phyloP scores from a whole-genome alignment of 2,329 filamentous ascomycete genomes.

The Trichoderma oligosporum region DNA sequence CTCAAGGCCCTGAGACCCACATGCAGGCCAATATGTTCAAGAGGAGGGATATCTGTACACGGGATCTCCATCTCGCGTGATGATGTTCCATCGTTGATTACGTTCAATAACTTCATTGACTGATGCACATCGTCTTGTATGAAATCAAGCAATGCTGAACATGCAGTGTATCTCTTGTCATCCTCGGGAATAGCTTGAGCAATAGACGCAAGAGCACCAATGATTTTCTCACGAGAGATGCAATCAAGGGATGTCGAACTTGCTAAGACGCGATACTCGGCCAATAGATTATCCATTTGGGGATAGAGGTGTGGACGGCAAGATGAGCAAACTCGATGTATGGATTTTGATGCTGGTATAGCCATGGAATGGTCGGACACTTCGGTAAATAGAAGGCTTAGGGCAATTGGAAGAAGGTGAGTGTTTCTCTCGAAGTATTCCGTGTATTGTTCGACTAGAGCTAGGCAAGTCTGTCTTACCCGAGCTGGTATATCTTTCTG shows the following conservation, averaged over 20 bases:
- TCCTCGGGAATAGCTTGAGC: constrained; percentile 66
- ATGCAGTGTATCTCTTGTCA: constrained; percentile 48
- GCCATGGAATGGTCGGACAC: constrained; percentile 61
- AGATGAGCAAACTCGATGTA: constrained; percentile 69
- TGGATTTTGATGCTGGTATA: constrained; percentile 68
- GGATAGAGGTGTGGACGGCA: constrained; percentile 66
- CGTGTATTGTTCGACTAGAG: constrained; percentile 67
- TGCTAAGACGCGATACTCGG: constrained; percentile 65
- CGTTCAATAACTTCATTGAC: constrained; percentile 25
- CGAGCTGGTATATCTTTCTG: constrained; percentile 55
- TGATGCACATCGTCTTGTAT: constrained; percentile 54
- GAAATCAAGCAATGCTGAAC: constrained; percentile 57
- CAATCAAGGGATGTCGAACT: constrained; percentile 55
- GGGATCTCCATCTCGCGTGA: constrained; percentile 17
- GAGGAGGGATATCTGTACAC: constrained; percentile 31
- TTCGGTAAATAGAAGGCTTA: constrained; percentile 71
- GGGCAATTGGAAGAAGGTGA: constrained; percentile 62
- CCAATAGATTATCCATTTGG: constrained; percentile 65
- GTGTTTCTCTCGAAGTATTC: constrained; percentile 72
- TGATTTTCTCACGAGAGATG: constrained; percentile 67
- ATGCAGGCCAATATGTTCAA: constrained; percentile 46
- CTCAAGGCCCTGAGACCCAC: constrained; percentile 56
- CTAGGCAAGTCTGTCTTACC: constrained; percentile 64
- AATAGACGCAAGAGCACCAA: constrained; percentile 70
- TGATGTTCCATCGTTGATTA: neutral